Evolutionary conservation across 805 yeast genomes (phyloP).

Genomic region (Nakazawaea holstii): DNA sequence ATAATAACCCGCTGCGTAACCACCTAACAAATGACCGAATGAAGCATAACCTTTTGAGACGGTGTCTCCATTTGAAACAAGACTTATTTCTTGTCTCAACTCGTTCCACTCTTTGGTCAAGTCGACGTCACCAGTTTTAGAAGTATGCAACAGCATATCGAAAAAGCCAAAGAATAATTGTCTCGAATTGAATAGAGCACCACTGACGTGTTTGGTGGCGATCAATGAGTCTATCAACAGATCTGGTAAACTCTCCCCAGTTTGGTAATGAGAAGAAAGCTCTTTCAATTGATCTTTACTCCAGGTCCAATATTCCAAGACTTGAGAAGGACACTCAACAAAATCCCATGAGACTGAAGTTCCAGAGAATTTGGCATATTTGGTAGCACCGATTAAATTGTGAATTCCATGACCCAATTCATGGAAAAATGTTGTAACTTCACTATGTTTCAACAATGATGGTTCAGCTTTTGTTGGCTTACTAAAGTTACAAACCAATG

Average conservation of each 20-base stretch:
- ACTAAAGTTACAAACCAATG: constrained; percentile 80
- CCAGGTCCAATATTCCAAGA: constrained; percentile 90
- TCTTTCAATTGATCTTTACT: constrained; percentile 49
- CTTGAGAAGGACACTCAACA: constrained; percentile 89
- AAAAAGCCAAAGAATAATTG: constrained; percentile 77
- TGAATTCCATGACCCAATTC: constrained; percentile 90
- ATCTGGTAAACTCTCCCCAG: constrained; percentile 53
- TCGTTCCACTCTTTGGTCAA: constrained; percentile 58
- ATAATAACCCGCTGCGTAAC: constrained; percentile 82
- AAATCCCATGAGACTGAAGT: constrained; percentile 79
- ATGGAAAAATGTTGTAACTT: constrained; percentile 81
- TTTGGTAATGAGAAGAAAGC: constrained; percentile 60
- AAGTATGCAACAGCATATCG: constrained; percentile 67
- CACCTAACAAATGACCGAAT: constrained; percentile 79
- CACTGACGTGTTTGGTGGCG: constrained; percentile 68
- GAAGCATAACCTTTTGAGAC: constrained; percentile 66
- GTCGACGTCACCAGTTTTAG: constrained; percentile 39
- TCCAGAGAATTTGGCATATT: constrained; percentile 66
- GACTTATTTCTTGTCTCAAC: constrained; percentile 55
- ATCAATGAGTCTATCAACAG: constrained; percentile 53
- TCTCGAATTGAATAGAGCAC: constrained; percentile 64
- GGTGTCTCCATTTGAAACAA: constrained; percentile 50
- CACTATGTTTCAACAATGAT: constrained; percentile 68
- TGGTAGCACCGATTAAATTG: constrained; percentile 62
- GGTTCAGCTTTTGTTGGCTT: constrained; percentile 68